Base-by-base conservation (phyloP, 1,284 basidiomycete species). In the Pseudomicrostroma phylloplanum region DNA sequence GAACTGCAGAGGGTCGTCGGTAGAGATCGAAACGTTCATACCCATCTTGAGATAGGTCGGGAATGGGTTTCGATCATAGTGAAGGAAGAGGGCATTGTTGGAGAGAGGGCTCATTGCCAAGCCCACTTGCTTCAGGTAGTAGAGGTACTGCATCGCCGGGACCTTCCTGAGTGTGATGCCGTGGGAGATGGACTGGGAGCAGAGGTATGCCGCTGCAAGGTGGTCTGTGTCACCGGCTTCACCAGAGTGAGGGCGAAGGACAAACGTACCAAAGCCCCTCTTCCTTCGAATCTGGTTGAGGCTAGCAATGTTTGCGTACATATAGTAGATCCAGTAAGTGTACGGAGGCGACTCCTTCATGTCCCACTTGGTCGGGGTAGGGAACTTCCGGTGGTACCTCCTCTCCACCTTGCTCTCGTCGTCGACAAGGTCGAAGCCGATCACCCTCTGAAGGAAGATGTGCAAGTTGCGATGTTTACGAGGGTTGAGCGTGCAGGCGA, bases 201-300 rank as follows among this genome's bases (percentile, higher is more conserved):
- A 92, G 26, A 99, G 84, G 85, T 92, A 98, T 1, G 94, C 90
- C 0, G 94, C 90, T 0, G 93, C 91, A 21, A 98, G 85, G 80
- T 98, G 96, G 80, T 98, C 94, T 0, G 96, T 91, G 79, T 99
- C 96, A 48, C 96, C 96, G 1, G 96, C 96, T 83, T 99, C 96
- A 60, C 96, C 96, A 26, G 90, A 90, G 80, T 98, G 96, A 0
- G 96, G 96, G 48, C 96, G 88, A 62, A 99, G 86, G 43, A 97
- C 94, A 77, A 99, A 94, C 0, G 94, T 98, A 40, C 93, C 96
- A 82, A 98, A 98, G 6, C 92, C 92, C 46, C 94, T 84, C 21
- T 67, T 61, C 83, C 81, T 62, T 84, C 96, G 85, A 92, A 92
- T 98, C 60, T 90, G 87, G 79, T 98, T 98, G 63, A 98, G 82